phyloP scores from a whole-genome alignment of 2,329 filamentous ascomycete species.

The Aureobasidium sp. region DNA sequence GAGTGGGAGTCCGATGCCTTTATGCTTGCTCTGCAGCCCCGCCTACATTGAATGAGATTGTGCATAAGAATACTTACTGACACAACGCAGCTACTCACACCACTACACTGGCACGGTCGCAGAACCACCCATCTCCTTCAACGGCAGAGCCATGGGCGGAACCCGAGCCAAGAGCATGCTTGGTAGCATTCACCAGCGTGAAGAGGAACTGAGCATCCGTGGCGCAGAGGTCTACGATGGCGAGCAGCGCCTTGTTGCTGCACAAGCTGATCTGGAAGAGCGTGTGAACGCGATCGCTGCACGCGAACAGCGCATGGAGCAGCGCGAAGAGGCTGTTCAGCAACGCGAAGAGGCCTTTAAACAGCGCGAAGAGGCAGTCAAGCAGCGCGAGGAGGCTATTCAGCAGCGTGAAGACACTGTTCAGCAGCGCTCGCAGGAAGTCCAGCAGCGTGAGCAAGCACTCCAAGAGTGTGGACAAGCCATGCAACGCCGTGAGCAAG shows the following conservation, averaged over 20 bases:
- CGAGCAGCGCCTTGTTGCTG: background rate
- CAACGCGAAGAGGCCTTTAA: background rate
- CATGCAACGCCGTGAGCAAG: background rate
- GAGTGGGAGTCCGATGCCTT: background rate
- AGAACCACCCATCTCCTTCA: background rate
- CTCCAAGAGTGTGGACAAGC: background rate
- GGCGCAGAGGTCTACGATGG: background rate
- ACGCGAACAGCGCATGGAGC: background rate
- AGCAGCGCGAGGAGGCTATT: background rate
- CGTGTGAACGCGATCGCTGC: background rate
- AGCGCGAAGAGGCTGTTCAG: background rate
- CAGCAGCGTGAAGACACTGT: background rate
- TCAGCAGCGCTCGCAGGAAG: background rate
- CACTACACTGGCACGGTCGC: slow-evolving; percentile 3
- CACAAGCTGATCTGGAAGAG: background rate
- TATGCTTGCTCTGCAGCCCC: background rate
- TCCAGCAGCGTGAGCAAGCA: background rate
- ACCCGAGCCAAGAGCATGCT: background rate
- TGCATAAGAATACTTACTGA: background rate
- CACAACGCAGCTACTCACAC: slow-evolving; percentile 7
- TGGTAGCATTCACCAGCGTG: background rate
- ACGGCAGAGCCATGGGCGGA: background rate
- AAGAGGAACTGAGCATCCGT: background rate
- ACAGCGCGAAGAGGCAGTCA: background rate
- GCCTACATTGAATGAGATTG: background rate